phyloP scores from a whole-genome alignment of 169 alveolate species.

The Cyclospora cayetanensis region DNA sequence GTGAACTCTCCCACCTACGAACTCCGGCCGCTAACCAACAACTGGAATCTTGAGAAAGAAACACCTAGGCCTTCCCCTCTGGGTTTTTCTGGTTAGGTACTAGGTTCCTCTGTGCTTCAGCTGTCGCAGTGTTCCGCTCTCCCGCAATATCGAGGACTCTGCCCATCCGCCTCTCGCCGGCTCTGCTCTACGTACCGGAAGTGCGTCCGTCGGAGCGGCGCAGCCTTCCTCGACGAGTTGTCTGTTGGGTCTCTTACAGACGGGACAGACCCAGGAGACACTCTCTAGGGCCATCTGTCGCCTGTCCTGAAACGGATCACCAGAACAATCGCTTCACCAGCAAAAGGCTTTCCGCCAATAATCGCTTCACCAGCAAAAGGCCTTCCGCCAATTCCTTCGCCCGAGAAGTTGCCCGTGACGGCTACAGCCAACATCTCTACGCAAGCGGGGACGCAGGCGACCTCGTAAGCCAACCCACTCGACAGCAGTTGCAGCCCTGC shows the following conservation, averaged over 20 bases:
- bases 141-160: background rate
- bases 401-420: too few relatives aligned
- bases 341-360: background rate
- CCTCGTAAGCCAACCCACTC: too few relatives aligned
- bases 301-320: slow-evolving; percentile 47
- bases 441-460: too few relatives aligned
- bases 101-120: background rate
- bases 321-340: background rate
- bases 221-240: slow-evolving; percentile 75
- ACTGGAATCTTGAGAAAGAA: background rate
- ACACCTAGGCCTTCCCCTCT: too few relatives aligned
- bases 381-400: too few relatives aligned
- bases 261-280: slow-evolving; percentile 72
- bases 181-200: slow-evolving; percentile 31
- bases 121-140: background rate
- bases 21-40: background rate
- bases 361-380: background rate
- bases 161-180: background rate
- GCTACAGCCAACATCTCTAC: too few relatives aligned
- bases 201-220: slow-evolving; percentile 68
- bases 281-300: slow-evolving; percentile 72
- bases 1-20: background rate
- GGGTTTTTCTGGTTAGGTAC: background rate
- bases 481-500: too few relatives aligned
- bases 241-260: slow-evolving; percentile 69